Conservation (phyloP, 371 early-diverging fungal species). For the Nosema muscidifuracis region DNA sequence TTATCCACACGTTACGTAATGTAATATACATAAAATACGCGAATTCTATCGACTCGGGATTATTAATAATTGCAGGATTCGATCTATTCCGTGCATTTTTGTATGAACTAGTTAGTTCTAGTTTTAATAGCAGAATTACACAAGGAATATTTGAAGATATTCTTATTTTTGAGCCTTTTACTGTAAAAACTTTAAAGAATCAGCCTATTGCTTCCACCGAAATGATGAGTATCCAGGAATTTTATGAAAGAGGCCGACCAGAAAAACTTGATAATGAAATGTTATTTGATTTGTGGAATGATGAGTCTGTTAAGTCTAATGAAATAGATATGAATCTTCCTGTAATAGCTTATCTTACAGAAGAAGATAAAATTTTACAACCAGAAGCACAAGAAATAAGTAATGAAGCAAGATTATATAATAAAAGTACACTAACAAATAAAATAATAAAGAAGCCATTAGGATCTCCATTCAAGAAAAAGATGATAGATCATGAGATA, state of each 20-base stretch:
- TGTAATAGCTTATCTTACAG: not conserved
- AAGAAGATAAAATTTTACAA: not conserved
- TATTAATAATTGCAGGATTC: constrained; percentile 1
- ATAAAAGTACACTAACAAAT: not conserved
- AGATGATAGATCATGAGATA: not conserved
- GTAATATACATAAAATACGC: not conserved
- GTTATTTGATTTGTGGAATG: constrained; percentile 34
- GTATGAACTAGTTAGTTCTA: constrained; percentile 33
- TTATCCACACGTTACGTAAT: not conserved
- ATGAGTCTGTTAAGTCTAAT: not conserved
- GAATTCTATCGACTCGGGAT: not conserved
- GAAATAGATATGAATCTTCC: not conserved
- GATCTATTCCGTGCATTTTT: constrained; percentile 35
- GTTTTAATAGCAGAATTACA: constrained; percentile 40
- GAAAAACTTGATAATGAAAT: not conserved
- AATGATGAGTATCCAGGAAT: constrained; percentile 29
- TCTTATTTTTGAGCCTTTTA: constrained; percentile 47
- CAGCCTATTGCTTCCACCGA: not conserved
- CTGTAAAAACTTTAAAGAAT: not conserved
- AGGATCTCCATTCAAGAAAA: not conserved
- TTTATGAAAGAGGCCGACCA: constrained; percentile 48
- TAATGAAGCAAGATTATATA: constrained; percentile 4
- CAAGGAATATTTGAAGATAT: constrained; percentile 53
- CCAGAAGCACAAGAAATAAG: constrained; percentile 8
- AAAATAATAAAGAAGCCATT: not conserved